phyloP scores from a whole-genome alignment of 208 protist species.

The Wallacemonas sp. region DNA sequence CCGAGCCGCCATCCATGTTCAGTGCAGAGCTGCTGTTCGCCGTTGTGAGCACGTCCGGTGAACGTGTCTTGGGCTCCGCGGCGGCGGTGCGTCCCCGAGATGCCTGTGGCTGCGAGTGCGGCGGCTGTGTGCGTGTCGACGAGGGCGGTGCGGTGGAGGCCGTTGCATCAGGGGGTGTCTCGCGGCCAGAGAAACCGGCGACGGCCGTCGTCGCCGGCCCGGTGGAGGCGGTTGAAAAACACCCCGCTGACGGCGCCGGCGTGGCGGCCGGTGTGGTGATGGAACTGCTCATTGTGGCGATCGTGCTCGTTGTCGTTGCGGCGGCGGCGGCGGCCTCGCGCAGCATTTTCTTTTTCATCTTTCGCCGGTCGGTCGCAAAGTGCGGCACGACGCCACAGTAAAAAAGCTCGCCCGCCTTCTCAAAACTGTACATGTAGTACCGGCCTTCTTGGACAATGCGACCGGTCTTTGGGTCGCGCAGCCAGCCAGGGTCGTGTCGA shows the following conservation, averaged over 20 bases:
- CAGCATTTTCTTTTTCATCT: slow-evolving; percentile 17
- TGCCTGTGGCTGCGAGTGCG: background rate
- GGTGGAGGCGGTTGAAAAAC: too few relatives aligned
- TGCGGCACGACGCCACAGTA: slow-evolving; percentile 72
- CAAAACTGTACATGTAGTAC: slow-evolving; percentile 68
- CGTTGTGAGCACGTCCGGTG: background rate
- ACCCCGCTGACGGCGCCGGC: background rate
- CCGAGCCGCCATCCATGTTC: background rate
- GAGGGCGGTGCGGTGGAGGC: too few relatives aligned
- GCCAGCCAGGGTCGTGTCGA: slow-evolving; percentile 43
- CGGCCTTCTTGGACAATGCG: slow-evolving; percentile 59
- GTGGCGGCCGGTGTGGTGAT: background rate
- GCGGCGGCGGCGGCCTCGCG: background rate
- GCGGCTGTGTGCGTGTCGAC: too few relatives aligned
- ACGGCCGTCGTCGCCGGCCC: too few relatives aligned
- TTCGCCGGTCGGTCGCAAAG: slow-evolving; percentile 29
- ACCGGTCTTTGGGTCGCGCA: slow-evolving; percentile 33
- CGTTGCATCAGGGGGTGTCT: too few relatives aligned
- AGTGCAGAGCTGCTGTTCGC: background rate
- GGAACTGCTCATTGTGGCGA: background rate
- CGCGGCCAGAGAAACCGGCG: too few relatives aligned
- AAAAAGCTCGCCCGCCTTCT: slow-evolving; percentile 50
- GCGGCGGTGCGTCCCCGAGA: background rate
- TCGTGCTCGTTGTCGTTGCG: background rate
- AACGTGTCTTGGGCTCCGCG: background rate